Percentiles rank a stretch among this genome's conserved stretches.
Conservation (phyloP, 2,329 filamentous ascomycete genomes). For the Colletotrichum brevisporum region DNA sequence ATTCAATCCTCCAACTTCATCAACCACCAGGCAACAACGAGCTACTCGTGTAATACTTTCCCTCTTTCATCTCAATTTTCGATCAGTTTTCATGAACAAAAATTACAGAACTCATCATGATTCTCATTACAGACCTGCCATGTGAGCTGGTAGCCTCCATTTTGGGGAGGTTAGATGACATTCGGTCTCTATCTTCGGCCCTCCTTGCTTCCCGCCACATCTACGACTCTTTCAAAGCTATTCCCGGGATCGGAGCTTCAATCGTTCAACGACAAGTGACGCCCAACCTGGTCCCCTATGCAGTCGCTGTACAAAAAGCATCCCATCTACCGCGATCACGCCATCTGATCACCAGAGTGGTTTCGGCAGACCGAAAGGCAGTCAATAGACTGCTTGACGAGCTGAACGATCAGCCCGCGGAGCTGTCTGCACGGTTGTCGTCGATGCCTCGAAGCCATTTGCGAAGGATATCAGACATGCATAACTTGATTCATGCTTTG, state of each 20-base stretch:
- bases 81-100: too few relatives aligned
- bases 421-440: background rate
- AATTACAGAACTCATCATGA: background rate
- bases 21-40: too few relatives aligned
- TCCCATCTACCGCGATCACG: background rate
- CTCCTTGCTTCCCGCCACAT: constrained; percentile 9
- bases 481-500: background rate
- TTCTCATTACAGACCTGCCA: background rate
- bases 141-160: constrained; percentile 1
- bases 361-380: background rate
- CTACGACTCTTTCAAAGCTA: constrained; percentile 10
- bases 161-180: background rate
- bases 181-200: background rate
- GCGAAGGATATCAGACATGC: background rate
- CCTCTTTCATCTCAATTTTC: too few relatives aligned
- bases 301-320: background rate
- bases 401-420: background rate
- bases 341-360: too few relatives aligned
- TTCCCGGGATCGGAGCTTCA: background rate
- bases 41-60: too few relatives aligned
- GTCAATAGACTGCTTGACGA: background rate
- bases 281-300: background rate
- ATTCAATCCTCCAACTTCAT: too few relatives aligned
- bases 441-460: background rate
- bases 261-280: constrained; percentile 1